phyloP scores from a whole-genome alignment of 2,329 filamentous ascomycete genomes.

The Fusarium nanum region DNA sequence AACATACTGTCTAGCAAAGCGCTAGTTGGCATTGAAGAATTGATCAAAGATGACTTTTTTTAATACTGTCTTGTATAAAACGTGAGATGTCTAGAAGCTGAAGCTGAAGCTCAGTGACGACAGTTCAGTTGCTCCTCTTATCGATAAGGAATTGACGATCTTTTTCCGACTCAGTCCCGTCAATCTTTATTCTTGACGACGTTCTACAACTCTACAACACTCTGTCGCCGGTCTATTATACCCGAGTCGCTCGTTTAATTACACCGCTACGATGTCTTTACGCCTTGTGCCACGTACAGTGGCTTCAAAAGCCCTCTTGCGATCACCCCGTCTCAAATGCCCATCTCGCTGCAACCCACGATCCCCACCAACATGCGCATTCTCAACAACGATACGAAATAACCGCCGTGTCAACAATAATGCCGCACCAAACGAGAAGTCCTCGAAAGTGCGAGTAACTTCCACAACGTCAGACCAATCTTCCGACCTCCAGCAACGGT shows the following conservation, averaged over 20 bases:
- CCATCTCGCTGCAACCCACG: not conserved
- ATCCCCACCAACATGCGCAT: conserved; percentile 10
- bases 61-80: not conserved
- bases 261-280: conserved; percentile 6
- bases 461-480: not conserved
- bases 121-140: conserved; percentile 15
- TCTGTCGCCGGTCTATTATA: not conserved
- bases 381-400: conserved; percentile 14
- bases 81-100: not conserved
- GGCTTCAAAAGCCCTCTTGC: not conserved
- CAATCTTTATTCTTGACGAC: not conserved
- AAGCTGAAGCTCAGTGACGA: not conserved
- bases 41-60: not conserved
- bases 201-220: not conserved
- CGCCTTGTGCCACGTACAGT: not conserved
- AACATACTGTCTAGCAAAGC: conserved; percentile 3
- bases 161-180: conserved; percentile 6
- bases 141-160: conserved; percentile 34
- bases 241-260: not conserved
- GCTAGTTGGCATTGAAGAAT: conserved; percentile 5
- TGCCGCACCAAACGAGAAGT: not conserved
- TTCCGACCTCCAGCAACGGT: not conserved
- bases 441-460: not conserved
- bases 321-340: not conserved
- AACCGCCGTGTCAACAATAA: not conserved